phyloP scores from a whole-genome alignment of 2,329 filamentous ascomycete species.

The Knufia fluminis region DNA sequence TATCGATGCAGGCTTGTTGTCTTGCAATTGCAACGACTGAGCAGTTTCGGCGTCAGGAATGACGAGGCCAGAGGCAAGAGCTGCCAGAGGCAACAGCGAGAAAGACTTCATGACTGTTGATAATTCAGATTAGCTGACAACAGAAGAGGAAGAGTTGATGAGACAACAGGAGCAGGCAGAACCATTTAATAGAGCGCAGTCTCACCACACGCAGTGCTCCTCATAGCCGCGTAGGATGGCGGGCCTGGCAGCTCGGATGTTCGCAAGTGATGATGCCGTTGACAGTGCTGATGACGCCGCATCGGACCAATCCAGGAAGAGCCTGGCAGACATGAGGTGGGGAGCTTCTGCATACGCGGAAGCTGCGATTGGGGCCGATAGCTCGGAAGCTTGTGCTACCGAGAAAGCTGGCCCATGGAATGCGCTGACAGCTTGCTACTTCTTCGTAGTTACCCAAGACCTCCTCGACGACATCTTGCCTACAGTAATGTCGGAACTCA shows the following conservation, averaged over 20 bases:
- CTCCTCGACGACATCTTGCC: too few relatives aligned
- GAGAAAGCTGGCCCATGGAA: neutral
- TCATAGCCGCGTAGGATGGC: slow-evolving; percentile 5
- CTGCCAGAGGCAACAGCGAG: slow-evolving; percentile 18
- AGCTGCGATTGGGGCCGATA: neutral
- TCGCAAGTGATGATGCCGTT: slow-evolving; percentile 8
- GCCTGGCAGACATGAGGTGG: neutral
- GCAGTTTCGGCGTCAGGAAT: slow-evolving; percentile 23
- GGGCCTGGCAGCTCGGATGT: neutral
- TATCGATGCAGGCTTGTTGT: slow-evolving; percentile 16
- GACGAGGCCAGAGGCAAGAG: slow-evolving; percentile 21
- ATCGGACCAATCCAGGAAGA: neutral
- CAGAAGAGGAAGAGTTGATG: slow-evolving; percentile 4
- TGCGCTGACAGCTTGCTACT: too few relatives aligned
- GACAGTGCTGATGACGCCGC: neutral
- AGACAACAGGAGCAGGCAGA: slow-evolving; percentile 4
- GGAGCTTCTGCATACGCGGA: neutral
- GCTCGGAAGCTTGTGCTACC: neutral
- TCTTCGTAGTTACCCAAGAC: too few relatives aligned
- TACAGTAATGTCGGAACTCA: too few relatives aligned
- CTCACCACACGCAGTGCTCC: neutral
- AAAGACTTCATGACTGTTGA: slow-evolving; percentile 17
- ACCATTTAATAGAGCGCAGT: slow-evolving; percentile 1
- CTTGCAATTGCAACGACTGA: slow-evolving; percentile 17
- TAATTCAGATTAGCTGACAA: neutral